A percentile compares a stretch with the other conserved stretches of the same genome.
Evolutionary conservation across 495 filamentous ascomycete species (phyloP).

Genomic region (Penicillium maclennaniae): DNA sequence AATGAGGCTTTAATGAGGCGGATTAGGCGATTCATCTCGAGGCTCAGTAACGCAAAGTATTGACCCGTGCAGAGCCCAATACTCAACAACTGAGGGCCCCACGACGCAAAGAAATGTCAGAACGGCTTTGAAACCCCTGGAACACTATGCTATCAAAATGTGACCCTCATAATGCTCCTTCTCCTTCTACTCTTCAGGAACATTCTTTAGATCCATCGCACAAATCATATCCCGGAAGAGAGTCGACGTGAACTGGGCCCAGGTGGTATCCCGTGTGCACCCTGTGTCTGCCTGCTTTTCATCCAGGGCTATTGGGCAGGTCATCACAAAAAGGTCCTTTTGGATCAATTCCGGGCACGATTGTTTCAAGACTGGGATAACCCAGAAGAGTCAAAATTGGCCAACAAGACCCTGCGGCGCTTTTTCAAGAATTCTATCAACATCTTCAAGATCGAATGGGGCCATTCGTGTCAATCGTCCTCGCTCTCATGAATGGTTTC

Average conservation of each 20-base stretch:
- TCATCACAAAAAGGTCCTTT: too few relatives aligned
- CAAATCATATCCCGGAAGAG: background rate
- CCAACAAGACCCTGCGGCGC: conserved; percentile 28
- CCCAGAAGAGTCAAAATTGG: background rate
- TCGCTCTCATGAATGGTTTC: background rate
- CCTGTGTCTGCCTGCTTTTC: conserved; percentile 19
- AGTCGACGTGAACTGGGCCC: background rate
- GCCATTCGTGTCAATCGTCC: conserved; percentile 6
- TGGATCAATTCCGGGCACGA: background rate
- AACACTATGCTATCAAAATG: conserved; percentile 41
- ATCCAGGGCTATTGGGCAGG: background rate
- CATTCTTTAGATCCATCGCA: conserved; percentile 23
- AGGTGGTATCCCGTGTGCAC: conserved; percentile 2
- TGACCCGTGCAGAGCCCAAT: background rate
- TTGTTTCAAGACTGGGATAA: conserved; percentile 3
- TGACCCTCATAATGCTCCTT: conserved; percentile 35
- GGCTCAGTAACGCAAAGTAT: too few relatives aligned
- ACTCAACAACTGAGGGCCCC: background rate
- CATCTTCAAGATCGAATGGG: conserved; percentile 5
- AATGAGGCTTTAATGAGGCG: background rate
- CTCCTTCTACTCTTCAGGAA: conserved; percentile 38
- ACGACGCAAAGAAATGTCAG: background rate
- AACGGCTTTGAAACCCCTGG: conserved; percentile 4
- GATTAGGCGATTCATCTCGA: background rate
- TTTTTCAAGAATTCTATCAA: conserved; percentile 12